A percentile compares a stretch with the other conserved stretches of the same genome.
These are phyloP conservation scores for Ganoderma meredithae DNA, from an alignment of 1,284 basidiomycete species.

Conservation along the genomic window DNA sequence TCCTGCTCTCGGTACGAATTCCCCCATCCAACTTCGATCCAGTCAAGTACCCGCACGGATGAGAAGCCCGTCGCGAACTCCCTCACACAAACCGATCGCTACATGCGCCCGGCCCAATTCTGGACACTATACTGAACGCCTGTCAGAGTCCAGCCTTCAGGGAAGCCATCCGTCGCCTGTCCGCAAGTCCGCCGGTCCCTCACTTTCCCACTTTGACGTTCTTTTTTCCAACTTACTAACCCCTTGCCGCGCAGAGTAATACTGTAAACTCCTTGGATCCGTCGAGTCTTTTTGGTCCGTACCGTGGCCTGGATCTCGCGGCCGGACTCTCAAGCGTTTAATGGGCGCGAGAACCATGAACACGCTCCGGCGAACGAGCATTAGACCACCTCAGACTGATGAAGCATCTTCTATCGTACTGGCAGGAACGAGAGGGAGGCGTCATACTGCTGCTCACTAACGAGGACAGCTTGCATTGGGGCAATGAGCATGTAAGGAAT, in stretches of 20 bases:
- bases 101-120: conserved; percentile 9
- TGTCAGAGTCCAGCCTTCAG: neutral
- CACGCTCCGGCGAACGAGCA: neutral
- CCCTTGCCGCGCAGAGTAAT: neutral
- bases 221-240: neutral
- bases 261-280: neutral
- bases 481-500: neutral
- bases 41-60: no score
- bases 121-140: conserved; percentile 19
- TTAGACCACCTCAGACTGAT: neutral
- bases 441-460: neutral
- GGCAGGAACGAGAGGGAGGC: neutral
- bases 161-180: neutral
- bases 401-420: neutral
- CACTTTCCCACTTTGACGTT: neutral
- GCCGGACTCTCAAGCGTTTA: neutral
- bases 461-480: neutral
- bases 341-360: neutral
- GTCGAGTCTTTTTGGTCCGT: neutral
- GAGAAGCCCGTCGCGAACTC: neutral
- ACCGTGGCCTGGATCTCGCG: neutral
- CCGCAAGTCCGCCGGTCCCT: no score
- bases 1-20: neutral
- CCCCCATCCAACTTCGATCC: neutral
- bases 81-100: neutral